Evolutionary conservation across 805 yeast genomes (phyloP).

Genomic region (Yarrowia deformans): DNA sequence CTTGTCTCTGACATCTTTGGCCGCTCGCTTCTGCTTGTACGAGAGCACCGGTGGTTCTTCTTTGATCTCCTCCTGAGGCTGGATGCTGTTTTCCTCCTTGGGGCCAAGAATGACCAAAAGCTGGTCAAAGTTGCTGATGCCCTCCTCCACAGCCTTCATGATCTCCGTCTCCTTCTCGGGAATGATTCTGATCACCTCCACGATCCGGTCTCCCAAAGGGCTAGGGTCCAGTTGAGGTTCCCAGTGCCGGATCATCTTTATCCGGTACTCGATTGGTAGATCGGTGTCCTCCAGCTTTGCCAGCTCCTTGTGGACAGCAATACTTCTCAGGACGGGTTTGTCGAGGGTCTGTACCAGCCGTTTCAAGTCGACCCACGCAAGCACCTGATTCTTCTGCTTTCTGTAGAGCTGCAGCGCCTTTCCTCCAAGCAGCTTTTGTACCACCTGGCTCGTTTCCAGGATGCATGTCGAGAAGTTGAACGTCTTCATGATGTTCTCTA

Average conservation of each 20-base stretch:
- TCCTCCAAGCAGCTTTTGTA: slow-evolving; percentile 8
- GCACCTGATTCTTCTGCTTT: slow-evolving; percentile 14
- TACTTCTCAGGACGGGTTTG: slow-evolving; percentile 22
- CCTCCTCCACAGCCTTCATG: slow-evolving; percentile 11
- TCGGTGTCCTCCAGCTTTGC: slow-evolving; percentile 20
- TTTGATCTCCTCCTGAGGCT: neutral
- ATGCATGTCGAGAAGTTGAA: slow-evolving; percentile 37
- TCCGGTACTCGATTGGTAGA: slow-evolving; percentile 16
- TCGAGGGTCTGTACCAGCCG: slow-evolving; percentile 12
- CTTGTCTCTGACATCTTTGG: slow-evolving; percentile 25
- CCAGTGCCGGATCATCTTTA: slow-evolving; percentile 24
- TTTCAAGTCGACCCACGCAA: slow-evolving; percentile 27
- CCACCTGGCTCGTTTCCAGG: slow-evolving; percentile 28
- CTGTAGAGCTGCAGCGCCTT: slow-evolving; percentile 30
- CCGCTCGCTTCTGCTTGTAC: slow-evolving; percentile 32
- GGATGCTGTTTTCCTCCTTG: neutral
- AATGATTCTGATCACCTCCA: slow-evolving; percentile 6
- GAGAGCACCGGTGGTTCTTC: slow-evolving; percentile 3
- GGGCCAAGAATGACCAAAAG: slow-evolving; percentile 1
- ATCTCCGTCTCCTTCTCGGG: slow-evolving; percentile 30
- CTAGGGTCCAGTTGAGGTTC: slow-evolving; percentile 35
- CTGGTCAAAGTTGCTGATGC: slow-evolving; percentile 25
- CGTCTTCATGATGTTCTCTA: slow-evolving; percentile 36
- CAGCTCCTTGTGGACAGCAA: slow-evolving; percentile 23
- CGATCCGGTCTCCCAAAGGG: slow-evolving; percentile 30